Conservation (phyloP, 148 eudicot genomes). For the Rheum nobile region DNA sequence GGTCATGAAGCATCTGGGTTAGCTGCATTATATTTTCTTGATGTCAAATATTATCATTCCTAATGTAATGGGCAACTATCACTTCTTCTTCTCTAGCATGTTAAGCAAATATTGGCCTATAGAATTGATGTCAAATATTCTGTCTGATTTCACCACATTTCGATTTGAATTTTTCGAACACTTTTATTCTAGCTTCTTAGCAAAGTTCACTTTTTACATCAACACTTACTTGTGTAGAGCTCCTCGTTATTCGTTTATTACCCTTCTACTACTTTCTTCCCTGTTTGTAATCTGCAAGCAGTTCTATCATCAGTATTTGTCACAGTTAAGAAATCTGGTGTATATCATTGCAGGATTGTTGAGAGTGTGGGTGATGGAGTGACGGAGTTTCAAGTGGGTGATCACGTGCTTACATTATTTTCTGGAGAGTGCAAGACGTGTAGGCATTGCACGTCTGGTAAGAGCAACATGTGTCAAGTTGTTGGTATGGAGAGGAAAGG, state of each 20-base stretch:
- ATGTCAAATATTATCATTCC: background rate
- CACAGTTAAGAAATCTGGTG: background rate
- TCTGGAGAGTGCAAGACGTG: conserved; percentile 92
- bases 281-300: background rate
- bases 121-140: background rate
- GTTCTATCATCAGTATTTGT: background rate
- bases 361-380: conserved; percentile 91
- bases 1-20: conserved; percentile 99
- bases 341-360: conserved; percentile 53
- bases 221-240: background rate
- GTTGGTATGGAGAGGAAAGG: conserved; percentile 87
- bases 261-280: background rate
- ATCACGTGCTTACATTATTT: conserved; percentile 87
- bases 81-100: background rate
- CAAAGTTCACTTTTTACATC: background rate
- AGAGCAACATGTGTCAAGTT: conserved; percentile 88
- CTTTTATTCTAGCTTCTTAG: background rate
- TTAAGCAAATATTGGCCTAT: background rate
- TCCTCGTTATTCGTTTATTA: background rate
- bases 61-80: background rate
- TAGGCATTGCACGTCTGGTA: conserved; percentile 67
- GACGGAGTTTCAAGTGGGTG: conserved; percentile 75
- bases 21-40: background rate
- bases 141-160: background rate
- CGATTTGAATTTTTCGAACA: background rate